Base-by-base conservation (phyloP, 176 grass and related monocot genomes). In the Eleusine indica region DNA sequence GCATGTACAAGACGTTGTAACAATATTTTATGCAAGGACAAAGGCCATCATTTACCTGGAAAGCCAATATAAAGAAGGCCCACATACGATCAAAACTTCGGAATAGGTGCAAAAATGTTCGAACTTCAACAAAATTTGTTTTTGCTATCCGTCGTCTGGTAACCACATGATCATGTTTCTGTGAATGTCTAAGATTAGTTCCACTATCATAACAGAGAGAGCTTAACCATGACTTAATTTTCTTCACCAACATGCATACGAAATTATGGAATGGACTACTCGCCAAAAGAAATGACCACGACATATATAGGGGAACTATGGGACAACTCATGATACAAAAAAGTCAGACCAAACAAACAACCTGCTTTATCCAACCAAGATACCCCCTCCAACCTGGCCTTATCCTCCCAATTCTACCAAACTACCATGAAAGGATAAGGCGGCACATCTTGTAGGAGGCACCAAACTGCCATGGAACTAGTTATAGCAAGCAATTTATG, bases 41-140 rank as follows among this genome's bases (percentile, higher is more conserved):
- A 84, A 89, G 38, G 29, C 2, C 65, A 68, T 28, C 48, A 38
- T 82, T 51, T 94, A 95, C 96, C 96, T 99, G 96, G 43, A 99
- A 91, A 77, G 93, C 75, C 79, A 99, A 84, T 88, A 92, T 94
- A 76, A 96, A 99, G 81, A 99, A 99, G 67, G 74, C 89, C 96
- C 96, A 99, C 93, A 99, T 86, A 53, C 96, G 91, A 82, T 99
- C 96, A 84, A 99, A 99, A 91, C 96, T 96, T 83, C 91, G 92
- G 76, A 99, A 94, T 63, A 99, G 66, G 64, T 99, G 93, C 81
- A 94, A 94, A 94, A 94, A 99, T 47, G 96, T 99, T 71, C 93
- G 96, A 73, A 99, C 86, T 94, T 99, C 96, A 82, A 99, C 96
- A 96, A 99, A 99, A 86, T 99, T 99, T 87, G 91, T 96, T 90